Base-by-base conservation (phyloP, 2,329 filamentous ascomycete species). In the Exophiala calicioides region DNA sequence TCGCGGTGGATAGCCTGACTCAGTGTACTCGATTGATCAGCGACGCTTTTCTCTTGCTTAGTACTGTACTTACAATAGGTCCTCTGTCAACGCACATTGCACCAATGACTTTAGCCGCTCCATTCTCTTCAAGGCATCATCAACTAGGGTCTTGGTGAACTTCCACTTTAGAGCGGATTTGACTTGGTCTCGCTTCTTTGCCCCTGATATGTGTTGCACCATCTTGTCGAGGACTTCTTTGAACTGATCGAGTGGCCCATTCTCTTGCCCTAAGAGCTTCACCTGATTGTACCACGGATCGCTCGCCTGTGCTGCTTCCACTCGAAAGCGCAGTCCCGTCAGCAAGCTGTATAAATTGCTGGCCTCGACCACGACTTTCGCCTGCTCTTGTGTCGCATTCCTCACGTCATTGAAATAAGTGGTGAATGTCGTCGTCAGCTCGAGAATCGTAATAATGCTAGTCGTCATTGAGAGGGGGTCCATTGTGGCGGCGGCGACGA, bases 231-330 rank as follows among this genome's bases (percentile, higher is more conserved):
- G 50, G 15, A 50, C 52, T 20, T 53, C 29, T 40, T 58, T 57
- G 48, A 56, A 62, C 47, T 62, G 62, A 29, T 60, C 53, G 12
- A 64, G 38, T 9, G 60, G 60, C 3, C 62, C 60, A 36, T 61
- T 51, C 21, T 35, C 40, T 35, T 19, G 10, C 5, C 10, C 42
- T n/a, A 50, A 23, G 9, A 42, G 20, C 18, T 24, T 30, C 12
- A 61, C 37, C 4, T 54, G 45, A 8, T 43, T 52, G 34, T 55
- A 59, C 62, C 61, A 64, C 36, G 55, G 53, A 19, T 46, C 39
- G 7, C 38, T 39, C 10, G 50, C 37, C n/a, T 35, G 29, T 37
- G 31, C 53, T 30, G 48, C 44, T 39, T 63, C 53, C 20, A 62
- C 30, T 13, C 32, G 55, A 47, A 47, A 55, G n/a, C 47, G 48